Conservation (phyloP, 768 basidiomycete species). For the Stropharia rugosoannulata region DNA sequence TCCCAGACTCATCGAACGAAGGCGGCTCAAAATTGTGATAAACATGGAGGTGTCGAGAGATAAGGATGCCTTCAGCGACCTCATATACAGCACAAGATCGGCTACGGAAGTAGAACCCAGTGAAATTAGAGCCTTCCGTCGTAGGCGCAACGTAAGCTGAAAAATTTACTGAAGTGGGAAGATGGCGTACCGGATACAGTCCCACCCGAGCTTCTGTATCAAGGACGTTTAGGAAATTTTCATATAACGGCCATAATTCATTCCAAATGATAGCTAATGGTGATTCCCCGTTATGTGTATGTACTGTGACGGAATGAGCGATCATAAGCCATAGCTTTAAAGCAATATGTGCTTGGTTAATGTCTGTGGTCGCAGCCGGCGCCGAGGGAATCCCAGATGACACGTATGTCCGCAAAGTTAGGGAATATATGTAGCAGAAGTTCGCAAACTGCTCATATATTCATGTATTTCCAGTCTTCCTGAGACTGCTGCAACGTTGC, state of each 20-base stretch:
- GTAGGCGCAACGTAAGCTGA: constrained; percentile 2
- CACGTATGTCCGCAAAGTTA: constrained; percentile 40
- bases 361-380: constrained; percentile 50
- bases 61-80: constrained; percentile 51
- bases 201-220: constrained; percentile 46
- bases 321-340: constrained; percentile 74
- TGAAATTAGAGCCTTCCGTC: constrained; percentile 47
- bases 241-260: constrained; percentile 74
- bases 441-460: constrained; percentile 50
- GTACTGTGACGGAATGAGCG: constrained; percentile 36
- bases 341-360: constrained; percentile 68
- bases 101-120: constrained; percentile 60
- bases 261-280: constrained; percentile 60
- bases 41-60: constrained; percentile 54
- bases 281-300: constrained; percentile 26
- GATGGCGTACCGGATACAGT: constrained; percentile 35
- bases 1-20: constrained; percentile 44
- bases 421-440: constrained; percentile 49
- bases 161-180: background rate
- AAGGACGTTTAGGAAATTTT: constrained; percentile 47
- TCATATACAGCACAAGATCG: constrained; percentile 64
- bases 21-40: constrained; percentile 45
- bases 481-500: constrained; percentile 46
- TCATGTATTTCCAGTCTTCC: constrained; percentile 32
- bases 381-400: constrained; percentile 34